phyloP scores from a whole-genome alignment of 139 green algal species.

The Edaphochlamys debaryana region DNA sequence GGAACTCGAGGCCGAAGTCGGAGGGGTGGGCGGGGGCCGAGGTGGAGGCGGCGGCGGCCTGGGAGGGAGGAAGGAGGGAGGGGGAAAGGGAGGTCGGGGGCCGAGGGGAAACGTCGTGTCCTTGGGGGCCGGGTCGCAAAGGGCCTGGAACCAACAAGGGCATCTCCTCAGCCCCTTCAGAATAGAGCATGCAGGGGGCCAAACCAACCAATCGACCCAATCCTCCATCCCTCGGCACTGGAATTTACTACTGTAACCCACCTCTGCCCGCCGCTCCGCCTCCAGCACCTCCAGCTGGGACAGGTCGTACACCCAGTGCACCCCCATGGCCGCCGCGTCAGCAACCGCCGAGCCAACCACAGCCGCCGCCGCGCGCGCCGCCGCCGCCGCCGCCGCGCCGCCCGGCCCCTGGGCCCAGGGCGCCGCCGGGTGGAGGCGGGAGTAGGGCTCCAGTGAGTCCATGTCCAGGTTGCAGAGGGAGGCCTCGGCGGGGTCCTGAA shows the following conservation, averaged over 20 bases:
- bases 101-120: neutral
- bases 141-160: too few relatives aligned
- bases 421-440: neutral
- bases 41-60: neutral
- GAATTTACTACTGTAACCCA: too few relatives aligned
- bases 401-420: neutral
- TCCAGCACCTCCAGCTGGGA: conserved; percentile 18
- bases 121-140: neutral
- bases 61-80: neutral
- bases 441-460: neutral
- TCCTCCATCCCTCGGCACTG: too few relatives aligned
- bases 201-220: too few relatives aligned
- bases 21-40: neutral
- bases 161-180: too few relatives aligned
- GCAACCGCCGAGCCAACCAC: conserved; percentile 45
- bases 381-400: neutral
- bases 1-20: conserved; percentile 62
- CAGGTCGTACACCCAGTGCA: conserved; percentile 65
- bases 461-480: conserved; percentile 21
- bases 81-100: neutral
- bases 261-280: conserved; percentile 8
- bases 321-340: conserved; percentile 57
- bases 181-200: too few relatives aligned
- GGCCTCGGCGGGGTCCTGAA: too few relatives aligned
- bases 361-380: neutral